phyloP scores from a whole-genome alignment of 2,329 filamentous ascomycete genomes.

The Massarina eburnea region DNA sequence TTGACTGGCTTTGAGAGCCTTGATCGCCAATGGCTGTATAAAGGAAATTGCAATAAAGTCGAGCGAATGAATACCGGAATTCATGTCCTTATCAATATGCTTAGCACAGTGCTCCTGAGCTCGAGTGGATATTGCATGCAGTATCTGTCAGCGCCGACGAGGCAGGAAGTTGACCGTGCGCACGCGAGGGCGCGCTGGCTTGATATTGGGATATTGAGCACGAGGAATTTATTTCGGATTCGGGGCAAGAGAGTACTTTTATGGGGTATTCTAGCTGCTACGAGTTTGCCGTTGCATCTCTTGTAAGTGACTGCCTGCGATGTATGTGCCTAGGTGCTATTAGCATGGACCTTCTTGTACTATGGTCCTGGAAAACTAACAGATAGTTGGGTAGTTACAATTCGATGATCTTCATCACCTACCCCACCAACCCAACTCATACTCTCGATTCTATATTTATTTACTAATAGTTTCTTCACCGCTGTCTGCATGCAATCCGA shows the following conservation, averaged over 20 bases:
- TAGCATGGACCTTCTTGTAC: too few relatives aligned
- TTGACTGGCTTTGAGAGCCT: background rate
- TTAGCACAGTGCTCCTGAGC: background rate
- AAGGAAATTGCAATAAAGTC: background rate
- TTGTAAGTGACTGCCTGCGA: background rate
- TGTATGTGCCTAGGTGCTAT: too few relatives aligned
- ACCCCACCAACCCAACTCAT: conserved; percentile 42
- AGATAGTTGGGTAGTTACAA: background rate
- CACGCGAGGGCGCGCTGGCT: background rate
- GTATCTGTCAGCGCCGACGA: background rate
- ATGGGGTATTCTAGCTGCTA: background rate
- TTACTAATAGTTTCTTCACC: conserved; percentile 49
- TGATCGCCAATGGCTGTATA: background rate
- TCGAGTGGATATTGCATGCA: conserved; percentile 2
- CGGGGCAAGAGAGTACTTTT: background rate
- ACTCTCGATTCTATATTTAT: conserved; percentile 49
- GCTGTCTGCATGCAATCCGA: conserved; percentile 51
- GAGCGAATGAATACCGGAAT: background rate
- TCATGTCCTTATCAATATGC: conserved; percentile 1
- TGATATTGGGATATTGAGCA: background rate
- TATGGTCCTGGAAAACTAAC: background rate
- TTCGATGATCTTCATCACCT: background rate
- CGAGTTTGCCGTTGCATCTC: background rate
- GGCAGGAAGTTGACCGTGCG: background rate
- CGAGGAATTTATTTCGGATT: background rate